Evolutionary conservation across 2,329 filamentous ascomycete species (phyloP).

Genomic region (Zasmidium angulare): DNA sequence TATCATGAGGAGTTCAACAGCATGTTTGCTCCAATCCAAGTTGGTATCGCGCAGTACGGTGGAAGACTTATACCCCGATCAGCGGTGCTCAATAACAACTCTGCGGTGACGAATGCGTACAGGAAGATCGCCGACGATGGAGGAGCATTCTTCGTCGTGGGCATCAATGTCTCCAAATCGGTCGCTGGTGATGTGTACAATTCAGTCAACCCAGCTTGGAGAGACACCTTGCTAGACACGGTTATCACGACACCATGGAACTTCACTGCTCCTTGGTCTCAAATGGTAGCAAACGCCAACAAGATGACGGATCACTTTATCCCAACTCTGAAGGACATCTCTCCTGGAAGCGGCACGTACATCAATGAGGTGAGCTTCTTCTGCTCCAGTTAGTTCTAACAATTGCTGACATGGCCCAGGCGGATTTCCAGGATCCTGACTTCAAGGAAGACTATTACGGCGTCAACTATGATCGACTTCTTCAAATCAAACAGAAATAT

Average conservation of each 20-base stretch:
- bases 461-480: slow-evolving; percentile 39
- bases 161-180: slow-evolving; percentile 39
- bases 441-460: slow-evolving; percentile 46
- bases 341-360: slow-evolving; percentile 42
- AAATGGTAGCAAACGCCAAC: slow-evolving; percentile 39
- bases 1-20: slow-evolving; percentile 8
- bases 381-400: slow-evolving; percentile 4
- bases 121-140: slow-evolving; percentile 38
- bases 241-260: slow-evolving; percentile 41
- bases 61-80: slow-evolving; percentile 11
- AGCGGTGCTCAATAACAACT: slow-evolving; percentile 29
- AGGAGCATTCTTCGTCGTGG: slow-evolving; percentile 39
- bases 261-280: slow-evolving; percentile 38
- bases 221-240: slow-evolving; percentile 37
- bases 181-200: slow-evolving; percentile 38
- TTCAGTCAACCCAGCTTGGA: slow-evolving; percentile 42
- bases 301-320: slow-evolving; percentile 43
- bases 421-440: slow-evolving; percentile 41
- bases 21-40: slow-evolving; percentile 11
- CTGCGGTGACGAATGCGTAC: slow-evolving; percentile 33
- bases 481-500: slow-evolving; percentile 42
- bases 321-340: slow-evolving; percentile 40
- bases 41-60: slow-evolving; percentile 10
- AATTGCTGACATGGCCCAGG: slow-evolving; percentile 19
- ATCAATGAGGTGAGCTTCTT: slow-evolving; percentile 38